Evolutionary conservation across 2,329 filamentous ascomycete species (phyloP).

Genomic region (Alternaria ventricosa): DNA sequence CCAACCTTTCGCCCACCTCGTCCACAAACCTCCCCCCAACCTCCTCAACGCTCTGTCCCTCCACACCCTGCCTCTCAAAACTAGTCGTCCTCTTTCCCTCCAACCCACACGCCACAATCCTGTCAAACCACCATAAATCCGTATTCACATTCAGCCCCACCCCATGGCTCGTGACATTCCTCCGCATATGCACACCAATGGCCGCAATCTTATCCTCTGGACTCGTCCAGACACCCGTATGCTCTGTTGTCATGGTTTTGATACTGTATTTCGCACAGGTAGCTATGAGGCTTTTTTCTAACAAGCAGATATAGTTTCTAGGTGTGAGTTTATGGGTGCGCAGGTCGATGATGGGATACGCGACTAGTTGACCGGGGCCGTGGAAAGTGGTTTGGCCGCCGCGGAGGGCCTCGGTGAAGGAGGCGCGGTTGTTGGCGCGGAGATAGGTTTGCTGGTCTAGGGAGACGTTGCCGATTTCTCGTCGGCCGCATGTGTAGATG

Average conservation of each 20-base stretch:
- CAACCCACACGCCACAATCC: constrained; percentile 91
- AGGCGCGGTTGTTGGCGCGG: constrained; percentile 55
- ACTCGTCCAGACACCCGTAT: constrained; percentile 81
- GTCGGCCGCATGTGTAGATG: constrained; percentile 88
- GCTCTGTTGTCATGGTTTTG: constrained; percentile 67
- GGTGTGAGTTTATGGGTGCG: constrained; percentile 71
- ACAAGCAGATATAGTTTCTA: constrained; percentile 75
- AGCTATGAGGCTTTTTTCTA: constrained; percentile 78
- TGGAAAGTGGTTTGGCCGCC: constrained; percentile 96
- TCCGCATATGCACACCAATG: constrained; percentile 86
- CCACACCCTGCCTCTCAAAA: constrained; percentile 63
- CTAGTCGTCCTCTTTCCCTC: constrained; percentile 81
- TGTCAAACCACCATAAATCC: constrained; percentile 67
- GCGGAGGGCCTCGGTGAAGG: constrained; percentile 75
- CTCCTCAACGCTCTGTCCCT: constrained; percentile 43
- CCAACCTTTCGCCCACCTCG: constrained; percentile 42
- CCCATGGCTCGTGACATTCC: constrained; percentile 84
- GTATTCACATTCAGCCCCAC: constrained; percentile 79
- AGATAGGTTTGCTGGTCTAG: constrained; percentile 53
- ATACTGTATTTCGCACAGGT: constrained; percentile 69
- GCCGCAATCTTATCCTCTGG: constrained; percentile 77
- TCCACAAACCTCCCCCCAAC: constrained; percentile 52
- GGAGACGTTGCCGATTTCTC: constrained; percentile 66
- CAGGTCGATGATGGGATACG: constrained; percentile 92
- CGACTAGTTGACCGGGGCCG: constrained; percentile 87